phyloP scores from a whole-genome alignment of 1,139 yeast genomes.

The Kodamaea fungicola region DNA sequence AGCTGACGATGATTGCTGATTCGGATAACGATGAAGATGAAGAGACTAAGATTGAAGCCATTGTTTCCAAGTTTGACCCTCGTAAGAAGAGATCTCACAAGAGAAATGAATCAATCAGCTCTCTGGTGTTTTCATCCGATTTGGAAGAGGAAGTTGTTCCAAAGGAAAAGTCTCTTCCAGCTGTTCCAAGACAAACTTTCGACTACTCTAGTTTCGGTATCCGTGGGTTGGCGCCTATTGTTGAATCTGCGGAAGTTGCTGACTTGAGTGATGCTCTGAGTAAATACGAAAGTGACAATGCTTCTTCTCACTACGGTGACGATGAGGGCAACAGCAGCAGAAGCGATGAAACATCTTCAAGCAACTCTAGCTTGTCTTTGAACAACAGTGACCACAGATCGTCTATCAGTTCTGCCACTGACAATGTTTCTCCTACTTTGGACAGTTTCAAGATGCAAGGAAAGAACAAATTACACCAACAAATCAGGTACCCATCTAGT shows the following conservation, averaged over 20 bases:
- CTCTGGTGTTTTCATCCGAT: background rate
- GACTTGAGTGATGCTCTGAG: conserved; percentile 25
- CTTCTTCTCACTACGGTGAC: conserved; percentile 17
- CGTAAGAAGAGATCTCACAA: conserved; percentile 12
- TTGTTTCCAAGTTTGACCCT: conserved; percentile 16
- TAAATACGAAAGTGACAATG: conserved; percentile 30
- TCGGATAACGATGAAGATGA: conserved; percentile 10
- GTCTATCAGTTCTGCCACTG: conserved; percentile 17
- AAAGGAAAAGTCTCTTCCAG: conserved; percentile 2
- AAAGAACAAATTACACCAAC: conserved; percentile 2
- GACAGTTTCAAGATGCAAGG: conserved; percentile 9
- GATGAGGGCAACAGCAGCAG: conserved; percentile 13
- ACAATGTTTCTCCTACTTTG: conserved; percentile 13
- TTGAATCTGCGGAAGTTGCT: conserved; percentile 28
- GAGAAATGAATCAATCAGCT: conserved; percentile 10
- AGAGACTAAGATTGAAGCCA: conserved; percentile 3
- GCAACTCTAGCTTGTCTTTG: conserved; percentile 40
- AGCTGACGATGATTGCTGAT: conserved; percentile 5
- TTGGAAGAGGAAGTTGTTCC: conserved; percentile 1
- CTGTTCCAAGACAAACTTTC: conserved; percentile 14
- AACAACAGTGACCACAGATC: conserved; percentile 38
- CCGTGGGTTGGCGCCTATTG: conserved; percentile 40
- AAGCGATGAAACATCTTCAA: conserved; percentile 29
- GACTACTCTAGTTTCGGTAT: conserved; percentile 32
- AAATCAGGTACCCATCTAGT: conserved; percentile 10